phyloP scores from a whole-genome alignment of 2,329 filamentous ascomycete genomes.

The Colletotrichum tanaceti region DNA sequence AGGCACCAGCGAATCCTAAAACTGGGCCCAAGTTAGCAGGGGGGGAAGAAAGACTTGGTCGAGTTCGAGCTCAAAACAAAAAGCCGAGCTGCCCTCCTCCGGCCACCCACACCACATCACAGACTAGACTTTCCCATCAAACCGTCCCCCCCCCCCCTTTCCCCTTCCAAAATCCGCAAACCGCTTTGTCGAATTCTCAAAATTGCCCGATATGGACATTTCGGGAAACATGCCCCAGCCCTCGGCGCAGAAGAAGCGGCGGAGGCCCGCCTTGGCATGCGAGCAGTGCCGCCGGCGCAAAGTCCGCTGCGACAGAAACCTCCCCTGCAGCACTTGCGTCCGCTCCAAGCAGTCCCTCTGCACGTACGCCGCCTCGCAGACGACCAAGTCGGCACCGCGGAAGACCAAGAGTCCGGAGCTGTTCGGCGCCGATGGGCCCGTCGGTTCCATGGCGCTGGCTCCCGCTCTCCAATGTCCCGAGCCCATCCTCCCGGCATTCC shows the following conservation, averaged over 20 bases:
- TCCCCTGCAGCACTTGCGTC: constrained; percentile 70
- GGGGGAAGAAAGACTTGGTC: neutral
- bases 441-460: neutral
- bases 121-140: neutral
- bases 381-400: constrained; percentile 42
- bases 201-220: neutral
- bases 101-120: constrained; percentile 3
- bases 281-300: constrained; percentile 70
- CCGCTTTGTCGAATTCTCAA: neutral
- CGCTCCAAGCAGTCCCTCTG: constrained; percentile 66
- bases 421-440: neutral
- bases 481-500: constrained; percentile 12
- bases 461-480: neutral
- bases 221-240: neutral
- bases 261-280: constrained; percentile 61
- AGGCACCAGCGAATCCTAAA: neutral
- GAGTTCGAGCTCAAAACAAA: constrained; percentile 21
- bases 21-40: neutral
- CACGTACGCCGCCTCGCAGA: constrained; percentile 58
- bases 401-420: neutral
- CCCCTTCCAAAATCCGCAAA: neutral
- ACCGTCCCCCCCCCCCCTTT: neutral
- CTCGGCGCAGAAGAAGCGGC: constrained; percentile 51
- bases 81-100: constrained; percentile 37
- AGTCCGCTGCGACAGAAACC: constrained; percentile 69